Percentiles rank a stretch among this genome's conserved stretches.
Conservation (phyloP, 1,284 basidiomycete species). For the Trametes polyzona region DNA sequence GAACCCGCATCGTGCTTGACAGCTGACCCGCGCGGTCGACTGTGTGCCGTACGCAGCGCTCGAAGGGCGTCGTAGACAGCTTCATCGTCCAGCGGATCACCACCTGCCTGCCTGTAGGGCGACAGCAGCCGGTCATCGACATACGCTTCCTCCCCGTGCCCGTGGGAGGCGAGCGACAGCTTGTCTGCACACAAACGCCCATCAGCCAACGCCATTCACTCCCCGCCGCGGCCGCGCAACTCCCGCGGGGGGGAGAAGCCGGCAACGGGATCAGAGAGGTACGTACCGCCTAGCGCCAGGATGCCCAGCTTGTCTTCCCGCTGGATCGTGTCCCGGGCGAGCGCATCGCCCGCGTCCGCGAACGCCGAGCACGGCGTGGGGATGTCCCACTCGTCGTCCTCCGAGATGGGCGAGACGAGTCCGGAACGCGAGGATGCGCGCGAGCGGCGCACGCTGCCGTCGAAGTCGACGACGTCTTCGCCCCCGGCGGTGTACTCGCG, state of each 20-base stretch:
- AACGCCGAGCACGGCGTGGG: conserved; percentile 29
- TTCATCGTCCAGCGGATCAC: conserved; percentile 48
- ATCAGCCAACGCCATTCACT: background rate
- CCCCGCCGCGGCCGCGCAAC: background rate
- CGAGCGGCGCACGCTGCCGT: background rate
- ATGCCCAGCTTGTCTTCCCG: conserved; percentile 55
- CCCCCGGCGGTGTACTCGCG: conserved; percentile 15
- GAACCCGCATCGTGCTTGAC: conserved; percentile 18
- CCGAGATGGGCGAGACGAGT: conserved; percentile 28
- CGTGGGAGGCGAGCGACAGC: conserved; percentile 27
- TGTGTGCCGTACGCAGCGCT: conserved; percentile 36
- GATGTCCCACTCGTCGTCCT: conserved; percentile 30
- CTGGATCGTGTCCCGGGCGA: conserved; percentile 41
- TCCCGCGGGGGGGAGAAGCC: no score
- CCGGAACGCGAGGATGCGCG: conserved; percentile 24
- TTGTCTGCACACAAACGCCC: conserved; percentile 16
- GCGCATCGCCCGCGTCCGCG: conserved; percentile 29
- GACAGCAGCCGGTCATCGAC: conserved; percentile 43
- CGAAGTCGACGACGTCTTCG: conserved; percentile 33
- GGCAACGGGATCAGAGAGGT: background rate
- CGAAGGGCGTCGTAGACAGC: conserved; percentile 43
- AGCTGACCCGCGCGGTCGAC: conserved; percentile 22
- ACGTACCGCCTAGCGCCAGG: conserved; percentile 44
- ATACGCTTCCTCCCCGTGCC: conserved; percentile 25
- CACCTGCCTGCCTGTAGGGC: conserved; percentile 41